Percentiles rank a stretch among this genome's conserved stretches.
These are phyloP conservation scores for Adiantum capillusveneris DNA, from an alignment of 75 land plant species.

Conservation along the genomic window DNA sequence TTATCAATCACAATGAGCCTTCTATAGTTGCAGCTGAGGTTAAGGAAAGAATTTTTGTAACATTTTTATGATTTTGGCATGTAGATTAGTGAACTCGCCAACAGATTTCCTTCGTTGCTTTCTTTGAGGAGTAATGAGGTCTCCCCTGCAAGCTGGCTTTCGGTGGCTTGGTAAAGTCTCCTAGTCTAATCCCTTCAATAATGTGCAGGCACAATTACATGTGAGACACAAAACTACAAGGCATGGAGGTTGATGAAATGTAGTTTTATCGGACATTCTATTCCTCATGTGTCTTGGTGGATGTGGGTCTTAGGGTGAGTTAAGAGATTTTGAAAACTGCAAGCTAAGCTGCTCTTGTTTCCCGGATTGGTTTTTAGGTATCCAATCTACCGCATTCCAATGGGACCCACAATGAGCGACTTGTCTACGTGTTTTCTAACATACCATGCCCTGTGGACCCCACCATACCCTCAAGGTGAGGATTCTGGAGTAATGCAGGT, in stretches of 20 bases:
- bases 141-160: slow-evolving; percentile 25
- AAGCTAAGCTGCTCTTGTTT: too few species aligned
- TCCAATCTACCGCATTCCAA: slow-evolving; percentile 88
- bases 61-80: neutral
- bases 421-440: slow-evolving; percentile 77
- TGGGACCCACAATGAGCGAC: slow-evolving; percentile 67
- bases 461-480: slow-evolving; percentile 69
- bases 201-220: too few species aligned
- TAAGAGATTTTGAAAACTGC: too few species aligned
- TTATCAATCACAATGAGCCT: slow-evolving; percentile 2
- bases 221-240: too few species aligned
- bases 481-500: too few species aligned
- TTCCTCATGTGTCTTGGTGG: too few species aligned
- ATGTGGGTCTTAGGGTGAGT: too few species aligned
- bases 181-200: too few species aligned
- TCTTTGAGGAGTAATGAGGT: slow-evolving; percentile 14
- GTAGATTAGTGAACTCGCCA: slow-evolving; percentile 14
- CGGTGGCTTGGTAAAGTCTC: slow-evolving; percentile 27
- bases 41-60: too few species aligned
- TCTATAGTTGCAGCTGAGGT: too few species aligned
- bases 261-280: too few species aligned
- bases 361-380: slow-evolving; percentile 30
- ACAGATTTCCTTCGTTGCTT: slow-evolving; percentile 10
- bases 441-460: slow-evolving; percentile 62
- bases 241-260: too few species aligned